Evolutionary conservation across 169 alveolate species (phyloP).

Genomic region (Haemoproteus tartakovskyi): DNA sequence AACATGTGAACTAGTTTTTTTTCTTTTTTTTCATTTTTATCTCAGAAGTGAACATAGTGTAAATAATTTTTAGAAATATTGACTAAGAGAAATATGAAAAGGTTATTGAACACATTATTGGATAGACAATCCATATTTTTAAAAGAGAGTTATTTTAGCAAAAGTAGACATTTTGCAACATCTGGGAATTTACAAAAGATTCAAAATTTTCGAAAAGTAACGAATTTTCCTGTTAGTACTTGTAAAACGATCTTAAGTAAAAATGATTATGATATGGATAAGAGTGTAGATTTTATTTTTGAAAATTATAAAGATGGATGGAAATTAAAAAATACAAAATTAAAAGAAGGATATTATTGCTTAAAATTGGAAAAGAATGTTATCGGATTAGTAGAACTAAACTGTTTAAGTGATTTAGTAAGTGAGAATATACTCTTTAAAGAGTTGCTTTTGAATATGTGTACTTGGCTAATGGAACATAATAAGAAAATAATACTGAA

Average conservation of each 20-base stretch:
- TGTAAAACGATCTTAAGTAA: conserved; percentile 45
- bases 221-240: conserved; percentile 38
- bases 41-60: no score
- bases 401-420: conserved; percentile 42
- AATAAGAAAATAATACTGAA: conserved; percentile 7
- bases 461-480: conserved; percentile 15
- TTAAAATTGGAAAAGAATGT: conserved; percentile 1
- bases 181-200: conserved; percentile 17
- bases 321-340: conserved; percentile 12
- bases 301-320: conserved; percentile 29
- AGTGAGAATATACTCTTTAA: conserved; percentile 58
- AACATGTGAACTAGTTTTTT: no score
- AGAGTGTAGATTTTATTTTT: conserved; percentile 40
- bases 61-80: no score
- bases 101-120: no score
- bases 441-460: conserved; percentile 41
- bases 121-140: no score
- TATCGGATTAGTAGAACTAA: conserved; percentile 27
- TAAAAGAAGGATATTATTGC: conserved; percentile 62
- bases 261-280: conserved; percentile 46
- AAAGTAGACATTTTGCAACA: neutral
- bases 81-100: no score
- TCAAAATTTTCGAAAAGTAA: conserved; percentile 43
- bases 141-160: no score
- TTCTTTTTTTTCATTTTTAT: no score